A percentile compares a stretch with the other conserved stretches of the same genome.
Evolutionary conservation across 805 yeast genomes (phyloP).

Genomic region (Pichia deserticola): DNA sequence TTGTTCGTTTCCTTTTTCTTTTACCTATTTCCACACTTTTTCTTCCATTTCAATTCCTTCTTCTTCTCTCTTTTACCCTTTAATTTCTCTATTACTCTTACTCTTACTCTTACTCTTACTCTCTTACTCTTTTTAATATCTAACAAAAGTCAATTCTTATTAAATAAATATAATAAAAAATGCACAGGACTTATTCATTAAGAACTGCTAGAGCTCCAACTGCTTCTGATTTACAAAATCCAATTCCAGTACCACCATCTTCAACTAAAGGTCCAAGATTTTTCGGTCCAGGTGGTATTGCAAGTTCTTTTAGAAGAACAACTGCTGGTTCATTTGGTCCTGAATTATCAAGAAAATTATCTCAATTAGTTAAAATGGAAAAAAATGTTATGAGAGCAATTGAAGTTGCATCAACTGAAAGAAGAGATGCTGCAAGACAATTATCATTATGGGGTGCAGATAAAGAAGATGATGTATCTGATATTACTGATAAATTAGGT

Average conservation of each 20-base stretch:
- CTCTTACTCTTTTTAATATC: too few species aligned
- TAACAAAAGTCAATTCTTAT: too few species aligned
- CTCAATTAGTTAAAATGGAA: slow-evolving; percentile 72
- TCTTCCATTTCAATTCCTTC: not conserved
- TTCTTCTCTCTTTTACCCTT: not conserved
- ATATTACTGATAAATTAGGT: slow-evolving; percentile 81
- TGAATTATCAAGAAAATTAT: slow-evolving; percentile 65
- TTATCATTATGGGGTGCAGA: slow-evolving; percentile 82
- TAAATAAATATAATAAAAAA: slow-evolving; percentile 16
- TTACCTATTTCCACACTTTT: not conserved
- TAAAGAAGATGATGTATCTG: slow-evolving; percentile 79
- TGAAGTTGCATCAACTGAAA: slow-evolving; percentile 69
- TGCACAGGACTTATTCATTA: slow-evolving; percentile 83
- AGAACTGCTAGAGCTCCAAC: slow-evolving; percentile 77
- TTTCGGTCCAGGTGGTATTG: slow-evolving; percentile 74
- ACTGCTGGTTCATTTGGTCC: slow-evolving; percentile 80
- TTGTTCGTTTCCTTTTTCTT: not conserved
- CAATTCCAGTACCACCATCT: slow-evolving; percentile 75
- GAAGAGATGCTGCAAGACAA: slow-evolving; percentile 77
- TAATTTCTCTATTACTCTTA: not conserved
- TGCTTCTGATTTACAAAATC: slow-evolving; percentile 70
- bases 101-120: not conserved
- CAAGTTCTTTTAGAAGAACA: slow-evolving; percentile 44
- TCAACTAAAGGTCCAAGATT: slow-evolving; percentile 54
- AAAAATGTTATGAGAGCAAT: slow-evolving; percentile 74